A percentile compares a stretch with the other conserved stretches of the same genome.
Conservation (phyloP, 2,329 filamentous ascomycete species). For the Nemania diffusa region DNA sequence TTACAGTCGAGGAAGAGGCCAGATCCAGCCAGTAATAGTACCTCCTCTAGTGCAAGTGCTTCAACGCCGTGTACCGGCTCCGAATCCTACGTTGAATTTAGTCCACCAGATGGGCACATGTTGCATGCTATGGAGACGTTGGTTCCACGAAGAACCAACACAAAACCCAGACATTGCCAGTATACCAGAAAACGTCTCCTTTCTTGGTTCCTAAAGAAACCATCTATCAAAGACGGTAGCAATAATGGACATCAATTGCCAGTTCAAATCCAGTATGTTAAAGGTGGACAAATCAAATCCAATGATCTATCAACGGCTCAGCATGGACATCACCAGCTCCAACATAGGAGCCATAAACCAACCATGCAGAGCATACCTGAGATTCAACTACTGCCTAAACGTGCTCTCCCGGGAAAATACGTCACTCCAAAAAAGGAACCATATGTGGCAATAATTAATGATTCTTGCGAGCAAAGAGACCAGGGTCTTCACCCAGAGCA, state of each 20-base stretch:
- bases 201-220: constrained; percentile 44
- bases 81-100: constrained; percentile 44
- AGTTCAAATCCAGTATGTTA: constrained; percentile 29
- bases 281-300: constrained; percentile 31
- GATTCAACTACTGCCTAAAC: constrained; percentile 17
- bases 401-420: constrained; percentile 25
- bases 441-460: constrained; percentile 21
- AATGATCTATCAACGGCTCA: constrained; percentile 22
- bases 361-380: constrained; percentile 34
- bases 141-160: constrained; percentile 30
- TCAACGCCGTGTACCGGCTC: constrained; percentile 37
- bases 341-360: constrained; percentile 23
- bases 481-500: constrained; percentile 23
- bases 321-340: constrained; percentile 20
- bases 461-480: constrained; percentile 29
- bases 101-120: constrained; percentile 32
- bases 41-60: constrained; percentile 23
- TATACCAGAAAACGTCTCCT: constrained; percentile 39
- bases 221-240: constrained; percentile 19
- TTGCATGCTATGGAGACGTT: constrained; percentile 35
- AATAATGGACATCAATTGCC: constrained; percentile 14
- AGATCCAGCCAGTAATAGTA: constrained; percentile 35
- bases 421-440: constrained; percentile 33
- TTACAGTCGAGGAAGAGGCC: constrained; percentile 25
- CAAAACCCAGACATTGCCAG: constrained; percentile 30